Evolutionary conservation across 2,329 filamentous ascomycete species (phyloP).

Genomic region (Calonectria hongkongensis): DNA sequence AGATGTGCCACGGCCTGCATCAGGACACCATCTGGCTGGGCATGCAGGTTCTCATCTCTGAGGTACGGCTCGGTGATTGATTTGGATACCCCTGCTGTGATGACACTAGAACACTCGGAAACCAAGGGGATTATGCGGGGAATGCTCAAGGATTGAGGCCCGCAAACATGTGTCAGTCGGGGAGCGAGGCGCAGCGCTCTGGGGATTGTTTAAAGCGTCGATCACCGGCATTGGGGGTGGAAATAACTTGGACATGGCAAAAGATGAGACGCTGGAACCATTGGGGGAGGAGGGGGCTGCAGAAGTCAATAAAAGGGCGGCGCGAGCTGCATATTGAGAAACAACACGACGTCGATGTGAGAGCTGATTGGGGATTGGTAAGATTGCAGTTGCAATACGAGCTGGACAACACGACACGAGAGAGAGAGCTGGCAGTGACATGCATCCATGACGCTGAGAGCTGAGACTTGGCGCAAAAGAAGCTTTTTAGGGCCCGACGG

Average conservation of each 20-base stretch:
- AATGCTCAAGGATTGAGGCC: slow-evolving; percentile 11
- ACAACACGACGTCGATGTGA: background rate
- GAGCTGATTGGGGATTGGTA: slow-evolving; percentile 1
- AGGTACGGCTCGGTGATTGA: background rate
- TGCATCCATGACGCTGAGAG: slow-evolving; percentile 5
- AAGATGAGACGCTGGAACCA: background rate
- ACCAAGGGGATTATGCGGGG: slow-evolving; percentile 14
- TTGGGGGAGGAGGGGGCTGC: background rate
- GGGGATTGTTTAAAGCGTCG: background rate
- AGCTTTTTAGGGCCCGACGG: slow-evolving; percentile 16
- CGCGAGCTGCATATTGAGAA: slow-evolving; percentile 14
- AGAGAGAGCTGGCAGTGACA: slow-evolving; percentile 1
- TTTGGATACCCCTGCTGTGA: slow-evolving; percentile 6
- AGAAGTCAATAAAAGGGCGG: background rate
- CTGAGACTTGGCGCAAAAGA: slow-evolving; percentile 24
- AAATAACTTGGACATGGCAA: slow-evolving; percentile 3
- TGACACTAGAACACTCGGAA: background rate
- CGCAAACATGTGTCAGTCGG: slow-evolving; percentile 12
- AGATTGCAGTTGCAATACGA: slow-evolving; percentile 2
- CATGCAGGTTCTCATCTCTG: background rate
- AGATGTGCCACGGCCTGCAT: slow-evolving; percentile 16
- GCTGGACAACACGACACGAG: background rate
- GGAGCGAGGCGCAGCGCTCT: background rate
- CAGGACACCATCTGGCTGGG: background rate
- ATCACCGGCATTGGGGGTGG: slow-evolving; percentile 9